Conservation (phyloP, 805 yeast species). For the Candida rishiriensis region DNA sequence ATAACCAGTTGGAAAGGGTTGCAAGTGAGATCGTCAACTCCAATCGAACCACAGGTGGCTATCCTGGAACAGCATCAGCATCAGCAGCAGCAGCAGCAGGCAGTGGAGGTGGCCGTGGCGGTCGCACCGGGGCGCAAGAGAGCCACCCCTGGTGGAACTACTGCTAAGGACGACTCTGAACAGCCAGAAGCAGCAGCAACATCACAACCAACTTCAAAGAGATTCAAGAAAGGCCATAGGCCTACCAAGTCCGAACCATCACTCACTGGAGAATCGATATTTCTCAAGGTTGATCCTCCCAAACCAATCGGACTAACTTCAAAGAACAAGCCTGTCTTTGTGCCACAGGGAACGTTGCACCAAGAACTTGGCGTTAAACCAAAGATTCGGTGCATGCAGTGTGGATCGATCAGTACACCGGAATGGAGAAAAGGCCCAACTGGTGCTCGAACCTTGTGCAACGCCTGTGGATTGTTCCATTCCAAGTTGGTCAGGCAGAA, state of each 20-base stretch:
- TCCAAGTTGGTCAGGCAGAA: conserved; percentile 52
- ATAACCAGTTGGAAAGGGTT: background rate
- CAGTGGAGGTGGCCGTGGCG: too few relatives aligned
- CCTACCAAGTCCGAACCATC: conserved; percentile 16
- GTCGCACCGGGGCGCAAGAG: too few relatives aligned
- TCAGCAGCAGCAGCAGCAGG: too few relatives aligned
- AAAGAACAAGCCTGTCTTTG: conserved; percentile 12
- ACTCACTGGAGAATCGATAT: conserved; percentile 24
- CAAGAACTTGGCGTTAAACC: conserved; percentile 31
- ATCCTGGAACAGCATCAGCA: too few relatives aligned
- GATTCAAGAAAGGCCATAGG: conserved; percentile 9
- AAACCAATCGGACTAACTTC: conserved; percentile 19
- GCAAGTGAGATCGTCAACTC: background rate
- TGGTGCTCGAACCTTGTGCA: conserved; percentile 78
- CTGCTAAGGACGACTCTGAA: too few relatives aligned
- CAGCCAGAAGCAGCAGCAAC: background rate
- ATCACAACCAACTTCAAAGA: background rate
- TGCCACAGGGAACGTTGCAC: conserved; percentile 31
- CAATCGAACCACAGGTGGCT: too few relatives aligned
- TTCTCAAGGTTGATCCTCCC: conserved; percentile 29
- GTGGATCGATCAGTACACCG: conserved; percentile 73
- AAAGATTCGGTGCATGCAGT: conserved; percentile 51
- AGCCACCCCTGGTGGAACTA: too few relatives aligned
- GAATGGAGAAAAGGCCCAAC: conserved; percentile 93
- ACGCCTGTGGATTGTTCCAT: conserved; percentile 85